A percentile compares a stretch with the other conserved stretches of the same genome.
Evolutionary conservation across 768 basidiomycete species (phyloP).

Genomic region (Tricholoma terreum): DNA sequence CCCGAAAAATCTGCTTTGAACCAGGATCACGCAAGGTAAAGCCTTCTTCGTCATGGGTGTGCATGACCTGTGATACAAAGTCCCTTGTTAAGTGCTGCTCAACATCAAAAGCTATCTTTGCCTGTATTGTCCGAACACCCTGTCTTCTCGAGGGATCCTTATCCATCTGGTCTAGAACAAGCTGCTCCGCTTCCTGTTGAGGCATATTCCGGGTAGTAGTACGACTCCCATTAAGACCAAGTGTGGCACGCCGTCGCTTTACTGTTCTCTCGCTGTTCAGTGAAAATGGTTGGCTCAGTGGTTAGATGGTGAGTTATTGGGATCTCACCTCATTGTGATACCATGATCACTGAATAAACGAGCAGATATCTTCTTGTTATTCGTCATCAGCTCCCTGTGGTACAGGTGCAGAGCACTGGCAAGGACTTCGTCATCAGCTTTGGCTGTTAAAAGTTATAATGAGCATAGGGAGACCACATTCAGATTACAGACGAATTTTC

Average conservation of each 20-base stretch:
- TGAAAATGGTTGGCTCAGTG: neutral
- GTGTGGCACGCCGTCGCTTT: neutral
- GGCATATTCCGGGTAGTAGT: neutral
- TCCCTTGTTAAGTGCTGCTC: slow-evolving; percentile 10
- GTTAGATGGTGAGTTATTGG: neutral
- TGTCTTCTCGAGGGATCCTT: slow-evolving; percentile 16
- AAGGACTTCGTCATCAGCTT: slow-evolving; percentile 9
- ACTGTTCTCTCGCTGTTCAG: neutral
- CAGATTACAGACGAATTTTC: slow-evolving; percentile 6
- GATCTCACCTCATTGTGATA: slow-evolving; percentile 15
- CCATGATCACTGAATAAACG: slow-evolving; percentile 14
- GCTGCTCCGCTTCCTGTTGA: neutral
- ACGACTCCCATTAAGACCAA: neutral
- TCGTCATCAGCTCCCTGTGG: slow-evolving; percentile 15
- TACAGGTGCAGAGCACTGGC: slow-evolving; percentile 14
- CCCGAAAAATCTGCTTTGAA: neutral
- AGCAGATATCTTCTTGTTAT: slow-evolving; percentile 16
- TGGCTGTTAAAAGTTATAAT: slow-evolving; percentile 6
- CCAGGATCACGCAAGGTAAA: slow-evolving; percentile 7
- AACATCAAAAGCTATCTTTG: slow-evolving; percentile 13
- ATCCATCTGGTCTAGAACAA: slow-evolving; percentile 20
- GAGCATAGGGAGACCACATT: neutral
- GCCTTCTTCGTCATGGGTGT: neutral
- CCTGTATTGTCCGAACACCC: slow-evolving; percentile 17
- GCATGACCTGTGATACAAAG: slow-evolving; percentile 6